These are phyloP conservation scores for Skeletonema marinoi DNA, from an alignment of 108 stramenopile species.

Conservation along the genomic window DNA sequence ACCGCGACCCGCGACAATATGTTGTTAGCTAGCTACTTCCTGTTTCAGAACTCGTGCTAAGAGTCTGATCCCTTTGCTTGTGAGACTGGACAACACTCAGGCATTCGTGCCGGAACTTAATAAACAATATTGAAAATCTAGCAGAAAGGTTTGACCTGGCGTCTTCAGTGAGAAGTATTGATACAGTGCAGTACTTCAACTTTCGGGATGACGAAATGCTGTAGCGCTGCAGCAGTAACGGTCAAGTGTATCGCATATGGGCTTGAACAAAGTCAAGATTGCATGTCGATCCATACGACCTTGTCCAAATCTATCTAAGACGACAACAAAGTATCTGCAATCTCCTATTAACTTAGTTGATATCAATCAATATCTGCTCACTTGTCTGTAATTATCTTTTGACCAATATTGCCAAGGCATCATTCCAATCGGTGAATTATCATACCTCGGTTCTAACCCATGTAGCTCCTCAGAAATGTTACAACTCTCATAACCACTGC, in stretches of 20 bases:
- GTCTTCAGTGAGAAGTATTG: background rate
- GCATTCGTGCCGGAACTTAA: background rate
- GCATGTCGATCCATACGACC: no score
- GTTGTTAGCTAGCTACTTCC: background rate
- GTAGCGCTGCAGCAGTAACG: no score
- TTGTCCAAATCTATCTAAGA: no score
- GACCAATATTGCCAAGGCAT: conserved; percentile 80
- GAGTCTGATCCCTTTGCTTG: background rate
- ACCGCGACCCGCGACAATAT: background rate
- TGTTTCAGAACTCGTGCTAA: background rate
- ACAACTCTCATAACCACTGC: background rate
- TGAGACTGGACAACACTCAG: background rate
- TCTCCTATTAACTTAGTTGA: background rate
- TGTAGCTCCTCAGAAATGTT: conserved; percentile 62
- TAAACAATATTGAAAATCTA: background rate
- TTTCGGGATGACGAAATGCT: no score
- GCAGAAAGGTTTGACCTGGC: background rate
- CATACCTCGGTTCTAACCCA: conserved; percentile 42
- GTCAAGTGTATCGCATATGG: no score
- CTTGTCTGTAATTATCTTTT: conserved; percentile 38
- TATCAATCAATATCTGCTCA: background rate
- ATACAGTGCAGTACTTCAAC: background rate
- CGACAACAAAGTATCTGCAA: no score
- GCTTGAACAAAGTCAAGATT: no score
- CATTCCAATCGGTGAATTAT: conserved; percentile 52